Evolutionary conservation across 176 grass and related monocot genomes (phyloP).

Genomic region (Oryza coarctata): DNA sequence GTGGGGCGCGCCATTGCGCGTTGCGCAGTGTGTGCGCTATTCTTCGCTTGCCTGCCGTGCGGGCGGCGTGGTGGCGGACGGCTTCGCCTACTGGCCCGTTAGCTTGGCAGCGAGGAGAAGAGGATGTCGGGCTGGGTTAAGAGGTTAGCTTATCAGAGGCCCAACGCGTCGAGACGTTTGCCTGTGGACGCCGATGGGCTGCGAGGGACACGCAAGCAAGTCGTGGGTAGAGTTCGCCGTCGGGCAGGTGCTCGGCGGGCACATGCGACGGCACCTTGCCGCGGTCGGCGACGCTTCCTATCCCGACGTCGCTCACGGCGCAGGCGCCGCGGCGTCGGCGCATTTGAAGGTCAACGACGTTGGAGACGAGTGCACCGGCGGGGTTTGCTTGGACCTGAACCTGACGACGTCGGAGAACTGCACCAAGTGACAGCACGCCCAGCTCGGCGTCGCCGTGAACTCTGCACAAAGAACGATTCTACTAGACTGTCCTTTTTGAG

Average conservation of each 20-base stretch:
- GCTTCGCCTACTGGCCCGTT: not conserved
- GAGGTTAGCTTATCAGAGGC: too few species aligned
- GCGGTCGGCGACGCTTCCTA: not conserved
- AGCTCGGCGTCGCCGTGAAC: not conserved
- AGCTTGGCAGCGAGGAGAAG: not conserved
- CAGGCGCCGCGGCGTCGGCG: not conserved
- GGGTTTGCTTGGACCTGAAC: conserved; percentile 56
- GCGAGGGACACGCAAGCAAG: too few species aligned
- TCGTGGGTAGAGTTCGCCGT: conserved; percentile 54
- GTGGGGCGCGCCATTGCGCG: not conserved
- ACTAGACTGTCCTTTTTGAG: conserved; percentile 34
- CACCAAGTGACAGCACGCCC: conserved; percentile 28
- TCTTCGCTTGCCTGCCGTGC: not conserved
- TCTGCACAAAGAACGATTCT: not conserved
- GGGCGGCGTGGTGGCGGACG: not conserved
- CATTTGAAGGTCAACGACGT: not conserved
- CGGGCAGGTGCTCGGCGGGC: conserved; percentile 64
- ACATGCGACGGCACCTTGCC: conserved; percentile 59
- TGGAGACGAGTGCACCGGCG: not conserved
- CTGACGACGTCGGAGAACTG: conserved; percentile 46
- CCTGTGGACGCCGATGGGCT: too few species aligned
- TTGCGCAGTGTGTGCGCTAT: not conserved
- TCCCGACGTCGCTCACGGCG: not conserved
- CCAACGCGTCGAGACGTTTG: too few species aligned
- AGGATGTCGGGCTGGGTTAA: too few species aligned